Conservation (phyloP, 148 eudicot species). For the Chenopodium quinoa region DNA sequence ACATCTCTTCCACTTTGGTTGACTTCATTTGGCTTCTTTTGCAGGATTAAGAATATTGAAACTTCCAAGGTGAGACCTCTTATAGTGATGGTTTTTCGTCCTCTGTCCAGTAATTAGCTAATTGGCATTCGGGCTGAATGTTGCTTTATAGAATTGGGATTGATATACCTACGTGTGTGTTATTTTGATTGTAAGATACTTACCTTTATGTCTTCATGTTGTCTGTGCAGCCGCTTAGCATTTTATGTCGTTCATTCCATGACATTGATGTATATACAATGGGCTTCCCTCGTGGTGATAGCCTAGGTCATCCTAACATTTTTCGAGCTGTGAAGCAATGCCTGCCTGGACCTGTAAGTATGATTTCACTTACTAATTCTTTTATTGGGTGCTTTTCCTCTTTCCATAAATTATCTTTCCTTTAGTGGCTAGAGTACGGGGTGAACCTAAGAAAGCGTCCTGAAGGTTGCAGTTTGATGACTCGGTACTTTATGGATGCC, state of each 20-base stretch:
- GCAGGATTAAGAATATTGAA: slow-evolving; percentile 73
- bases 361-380: not conserved
- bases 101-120: not conserved
- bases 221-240: slow-evolving; percentile 79
- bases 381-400: not conserved
- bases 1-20: slow-evolving; percentile 6
- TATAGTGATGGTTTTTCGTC: slow-evolving; percentile 11
- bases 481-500: not conserved
- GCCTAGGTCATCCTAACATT: slow-evolving; percentile 56
- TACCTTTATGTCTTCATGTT: slow-evolving; percentile 22
- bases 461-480: not conserved
- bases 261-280: slow-evolving; percentile 79
- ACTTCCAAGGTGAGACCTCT: slow-evolving; percentile 58
- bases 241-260: slow-evolving; percentile 73
- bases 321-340: slow-evolving; percentile 84
- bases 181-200: not conserved
- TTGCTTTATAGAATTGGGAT: not conserved
- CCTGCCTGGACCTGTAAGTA: slow-evolving; percentile 89
- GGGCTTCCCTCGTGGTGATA: slow-evolving; percentile 84
- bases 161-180: not conserved
- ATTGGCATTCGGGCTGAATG: not conserved
- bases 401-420: not conserved
- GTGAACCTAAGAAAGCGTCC: not conserved
- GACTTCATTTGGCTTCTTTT: slow-evolving; percentile 23
- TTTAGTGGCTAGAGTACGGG: not conserved